A percentile compares a stretch with the other conserved stretches of the same genome.
phyloP scores from a whole-genome alignment of 2,329 filamentous ascomycete genomes.

The Trichoderma brevicompactum region DNA sequence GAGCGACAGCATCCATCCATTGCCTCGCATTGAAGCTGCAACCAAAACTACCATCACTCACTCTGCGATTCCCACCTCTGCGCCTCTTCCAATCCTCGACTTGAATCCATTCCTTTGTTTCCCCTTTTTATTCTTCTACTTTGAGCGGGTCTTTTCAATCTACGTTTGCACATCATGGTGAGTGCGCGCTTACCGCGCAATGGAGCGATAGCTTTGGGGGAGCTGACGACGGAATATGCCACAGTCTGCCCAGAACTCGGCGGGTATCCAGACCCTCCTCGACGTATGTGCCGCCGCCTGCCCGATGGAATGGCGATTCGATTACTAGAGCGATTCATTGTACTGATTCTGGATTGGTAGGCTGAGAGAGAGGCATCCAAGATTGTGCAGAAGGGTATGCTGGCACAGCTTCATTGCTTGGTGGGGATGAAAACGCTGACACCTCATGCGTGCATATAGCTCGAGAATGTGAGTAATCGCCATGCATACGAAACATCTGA shows the following conservation, averaged over 20 bases:
- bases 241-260: constrained; percentile 96
- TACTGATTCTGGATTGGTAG: constrained; percentile 52
- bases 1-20: neutral
- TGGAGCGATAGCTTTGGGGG: neutral
- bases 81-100: neutral
- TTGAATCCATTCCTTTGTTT: neutral
- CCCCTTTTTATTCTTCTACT: neutral
- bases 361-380: constrained; percentile 98
- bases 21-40: neutral
- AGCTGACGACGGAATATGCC: constrained; percentile 18
- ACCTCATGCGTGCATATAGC: constrained; percentile 53
- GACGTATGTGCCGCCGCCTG: constrained; percentile 67
- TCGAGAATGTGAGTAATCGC: constrained; percentile 76
- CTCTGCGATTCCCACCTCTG: neutral
- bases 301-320: neutral
- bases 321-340: neutral
- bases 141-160: constrained; percentile 9
- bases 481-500: neutral
- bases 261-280: constrained; percentile 97
- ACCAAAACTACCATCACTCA: constrained; percentile 15
- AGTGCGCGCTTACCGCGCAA: neutral
- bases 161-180: constrained; percentile 17
- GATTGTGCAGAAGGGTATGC: constrained; percentile 93
- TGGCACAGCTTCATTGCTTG: constrained; percentile 19
- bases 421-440: neutral